Percentiles rank a stretch among this genome's conserved stretches.
Evolutionary conservation across 345 rosid genomes (phyloP).

Genomic region (Lepidium africanum): DNA sequence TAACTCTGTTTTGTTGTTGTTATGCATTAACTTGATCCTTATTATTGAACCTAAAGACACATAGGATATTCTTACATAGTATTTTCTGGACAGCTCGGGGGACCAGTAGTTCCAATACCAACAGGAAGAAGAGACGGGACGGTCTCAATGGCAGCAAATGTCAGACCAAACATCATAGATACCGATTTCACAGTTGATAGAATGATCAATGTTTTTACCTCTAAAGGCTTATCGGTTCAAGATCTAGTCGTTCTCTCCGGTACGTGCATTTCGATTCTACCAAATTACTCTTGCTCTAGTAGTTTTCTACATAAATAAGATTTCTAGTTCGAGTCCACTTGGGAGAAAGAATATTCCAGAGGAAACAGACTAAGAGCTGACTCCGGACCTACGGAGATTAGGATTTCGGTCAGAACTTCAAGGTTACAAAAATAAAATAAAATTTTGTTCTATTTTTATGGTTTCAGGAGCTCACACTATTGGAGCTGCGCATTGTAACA

Average conservation of each 20-base stretch:
- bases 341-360: too few relatives aligned
- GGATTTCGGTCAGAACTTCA: too few relatives aligned
- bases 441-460: too few relatives aligned
- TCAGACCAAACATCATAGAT: slow-evolving; percentile 62
- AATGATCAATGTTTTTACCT: slow-evolving; percentile 48
- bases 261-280: not conserved
- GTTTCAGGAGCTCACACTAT: slow-evolving; percentile 69
- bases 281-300: too few relatives aligned
- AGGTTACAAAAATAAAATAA: too few relatives aligned
- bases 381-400: too few relatives aligned
- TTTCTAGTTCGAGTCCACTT: too few relatives aligned
- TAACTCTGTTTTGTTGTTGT: slow-evolving; percentile 9
- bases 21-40: not conserved
- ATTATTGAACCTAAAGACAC: too few relatives aligned
- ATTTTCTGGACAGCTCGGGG: slow-evolving; percentile 40
- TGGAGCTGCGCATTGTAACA: slow-evolving; percentile 67
- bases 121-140: slow-evolving; percentile 72
- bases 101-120: slow-evolving; percentile 51
- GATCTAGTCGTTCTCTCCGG: slow-evolving; percentile 73
- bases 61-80: not conserved
- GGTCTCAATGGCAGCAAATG: slow-evolving; percentile 42
- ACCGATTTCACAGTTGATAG: slow-evolving; percentile 61
- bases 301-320: too few relatives aligned
- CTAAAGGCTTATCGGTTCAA: slow-evolving; percentile 60
- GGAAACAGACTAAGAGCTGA: too few relatives aligned